Conservation (phyloP, 1,284 basidiomycete genomes). For the Ceratobasidium sp. region DNA sequence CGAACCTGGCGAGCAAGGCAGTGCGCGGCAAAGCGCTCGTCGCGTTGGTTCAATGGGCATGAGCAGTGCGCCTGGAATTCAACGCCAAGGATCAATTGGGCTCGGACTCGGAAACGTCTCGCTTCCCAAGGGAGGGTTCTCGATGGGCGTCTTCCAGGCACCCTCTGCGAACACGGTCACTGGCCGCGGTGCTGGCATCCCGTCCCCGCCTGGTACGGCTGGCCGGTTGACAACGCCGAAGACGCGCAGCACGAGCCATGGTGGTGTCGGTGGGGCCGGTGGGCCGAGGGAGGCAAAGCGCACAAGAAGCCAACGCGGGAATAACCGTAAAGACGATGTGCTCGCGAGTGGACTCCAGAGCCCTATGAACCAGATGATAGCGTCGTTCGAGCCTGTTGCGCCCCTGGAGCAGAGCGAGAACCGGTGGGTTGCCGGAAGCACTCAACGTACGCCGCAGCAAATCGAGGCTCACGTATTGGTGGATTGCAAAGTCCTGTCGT, state of each 20-base stretch:
- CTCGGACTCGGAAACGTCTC: constrained; percentile 60
- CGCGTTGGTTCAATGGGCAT: constrained; percentile 40
- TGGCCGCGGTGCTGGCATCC: constrained; percentile 56
- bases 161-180: constrained; percentile 55
- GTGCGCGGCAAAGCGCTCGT: constrained; percentile 41
- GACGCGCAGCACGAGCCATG: constrained; percentile 80
- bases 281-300: constrained; percentile 60
- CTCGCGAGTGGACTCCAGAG: constrained; percentile 36
- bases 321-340: constrained; percentile 55
- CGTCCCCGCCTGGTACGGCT: constrained; percentile 55
- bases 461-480: constrained; percentile 72
- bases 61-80: constrained; percentile 8
- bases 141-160: constrained; percentile 81
- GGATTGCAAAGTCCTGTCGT: constrained; percentile 90
- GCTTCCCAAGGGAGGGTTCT: constrained; percentile 52
- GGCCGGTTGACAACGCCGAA: constrained; percentile 66
- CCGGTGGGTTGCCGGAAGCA: constrained; percentile 73
- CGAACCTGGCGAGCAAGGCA: constrained; percentile 73
- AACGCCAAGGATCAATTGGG: constrained; percentile 64
- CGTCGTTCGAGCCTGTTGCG: constrained; percentile 68
- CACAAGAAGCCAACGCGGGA: constrained; percentile 77
- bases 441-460: constrained; percentile 51
- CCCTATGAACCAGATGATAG: constrained; percentile 16
- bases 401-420: constrained; percentile 84
- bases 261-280: constrained; percentile 63